Evolutionary conservation across 129 eudicot genomes (phyloP).

Genomic region (Flaveria linearis): DNA sequence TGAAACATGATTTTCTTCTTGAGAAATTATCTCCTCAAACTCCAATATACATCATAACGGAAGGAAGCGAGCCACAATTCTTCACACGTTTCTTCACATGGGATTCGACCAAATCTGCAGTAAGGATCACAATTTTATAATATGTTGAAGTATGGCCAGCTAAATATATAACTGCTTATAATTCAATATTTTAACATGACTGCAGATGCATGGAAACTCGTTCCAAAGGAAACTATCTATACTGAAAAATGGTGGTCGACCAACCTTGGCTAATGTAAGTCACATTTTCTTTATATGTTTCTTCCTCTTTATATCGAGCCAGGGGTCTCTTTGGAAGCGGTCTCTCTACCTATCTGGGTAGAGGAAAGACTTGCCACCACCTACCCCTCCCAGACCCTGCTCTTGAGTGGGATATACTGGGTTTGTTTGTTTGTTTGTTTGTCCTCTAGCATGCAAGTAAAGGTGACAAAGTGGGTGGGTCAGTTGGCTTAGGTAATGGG

Average conservation of each 20-base stretch:
- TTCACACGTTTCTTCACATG: slow-evolving; percentile 92
- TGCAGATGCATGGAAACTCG: slow-evolving; percentile 95
- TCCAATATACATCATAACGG: slow-evolving; percentile 67
- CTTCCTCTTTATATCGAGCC: no score
- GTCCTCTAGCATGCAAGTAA: slow-evolving; percentile 8
- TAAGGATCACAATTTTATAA: slow-evolving; percentile 40
- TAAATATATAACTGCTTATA: slow-evolving; percentile 1
- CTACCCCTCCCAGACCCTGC: no score
- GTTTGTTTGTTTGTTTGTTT: no score
- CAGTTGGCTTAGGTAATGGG: background rate
- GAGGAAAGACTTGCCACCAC: no score
- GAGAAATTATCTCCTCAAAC: slow-evolving; percentile 73
- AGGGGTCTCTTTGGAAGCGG: no score
- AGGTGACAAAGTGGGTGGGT: slow-evolving; percentile 1
- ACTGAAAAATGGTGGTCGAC: slow-evolving; percentile 66
- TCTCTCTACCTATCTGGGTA: no score
- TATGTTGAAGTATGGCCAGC: slow-evolving; percentile 1
- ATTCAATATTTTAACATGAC: slow-evolving; percentile 15
- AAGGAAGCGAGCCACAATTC: slow-evolving; percentile 91
- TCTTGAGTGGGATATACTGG: no score
- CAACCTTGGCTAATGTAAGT: slow-evolving; percentile 63
- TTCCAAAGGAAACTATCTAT: slow-evolving; percentile 80
- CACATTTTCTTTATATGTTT: slow-evolving; percentile 8
- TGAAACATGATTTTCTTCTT: slow-evolving; percentile 64
- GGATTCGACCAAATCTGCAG: slow-evolving; percentile 80